These are phyloP conservation scores for Aureobasidium vineae DNA, from an alignment of 2,329 filamentous ascomycete species.

Conservation along the genomic window DNA sequence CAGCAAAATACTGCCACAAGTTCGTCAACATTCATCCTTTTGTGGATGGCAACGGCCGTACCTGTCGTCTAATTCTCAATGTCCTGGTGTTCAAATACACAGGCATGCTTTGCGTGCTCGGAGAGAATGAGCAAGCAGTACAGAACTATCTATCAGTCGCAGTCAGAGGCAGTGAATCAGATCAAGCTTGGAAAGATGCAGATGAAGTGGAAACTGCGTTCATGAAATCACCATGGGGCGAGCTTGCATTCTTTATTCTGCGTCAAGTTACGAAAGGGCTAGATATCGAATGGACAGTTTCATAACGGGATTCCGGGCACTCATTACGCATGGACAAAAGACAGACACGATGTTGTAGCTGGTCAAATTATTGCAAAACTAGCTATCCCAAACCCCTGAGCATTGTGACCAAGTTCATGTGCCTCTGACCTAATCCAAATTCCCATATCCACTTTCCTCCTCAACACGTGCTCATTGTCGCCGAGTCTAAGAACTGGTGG, in stretches of 20 bases:
- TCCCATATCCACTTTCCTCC: not conserved
- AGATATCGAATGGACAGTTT: no score
- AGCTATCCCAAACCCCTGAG: not conserved
- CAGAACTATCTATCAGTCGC: not conserved
- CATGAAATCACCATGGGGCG: not conserved
- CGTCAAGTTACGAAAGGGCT: not conserved
- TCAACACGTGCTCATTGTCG: not conserved
- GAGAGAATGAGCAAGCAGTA: not conserved
- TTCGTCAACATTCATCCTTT: conserved; percentile 22
- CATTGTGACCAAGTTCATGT: not conserved
- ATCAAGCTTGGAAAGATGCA: not conserved
- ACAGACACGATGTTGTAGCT: not conserved
- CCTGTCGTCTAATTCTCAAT: not conserved
- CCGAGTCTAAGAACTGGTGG: not conserved
- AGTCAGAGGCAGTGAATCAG: not conserved
- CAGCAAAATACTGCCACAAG: conserved; percentile 3
- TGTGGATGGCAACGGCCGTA: conserved; percentile 4
- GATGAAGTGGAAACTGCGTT: not conserved
- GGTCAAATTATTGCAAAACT: not conserved
- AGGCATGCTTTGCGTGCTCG: not conserved
- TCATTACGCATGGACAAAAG: no score
- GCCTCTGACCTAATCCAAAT: not conserved
- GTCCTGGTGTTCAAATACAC: not conserved
- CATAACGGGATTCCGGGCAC: no score
- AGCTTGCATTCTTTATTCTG: not conserved